phyloP scores from a whole-genome alignment of 768 basidiomycete genomes.

The Leccinum uliginosum region DNA sequence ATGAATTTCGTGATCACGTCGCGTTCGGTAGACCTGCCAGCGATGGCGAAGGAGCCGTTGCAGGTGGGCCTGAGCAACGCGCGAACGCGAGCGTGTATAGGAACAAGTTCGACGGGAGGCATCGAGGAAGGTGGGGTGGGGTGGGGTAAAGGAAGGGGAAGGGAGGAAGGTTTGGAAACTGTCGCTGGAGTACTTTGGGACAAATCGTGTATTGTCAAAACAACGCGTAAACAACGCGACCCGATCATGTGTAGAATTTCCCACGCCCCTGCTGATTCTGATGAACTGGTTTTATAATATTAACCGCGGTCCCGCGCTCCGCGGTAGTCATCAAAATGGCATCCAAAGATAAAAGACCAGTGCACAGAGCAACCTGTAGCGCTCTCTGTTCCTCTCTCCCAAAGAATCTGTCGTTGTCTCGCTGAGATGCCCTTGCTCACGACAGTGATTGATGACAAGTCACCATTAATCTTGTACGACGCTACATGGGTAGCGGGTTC shows the following conservation, averaged over 20 bases:
- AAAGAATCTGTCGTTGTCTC: not conserved
- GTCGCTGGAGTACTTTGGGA: slow-evolving; percentile 12
- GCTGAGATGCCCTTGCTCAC: slow-evolving; percentile 23
- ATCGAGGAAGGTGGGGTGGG: slow-evolving; percentile 60
- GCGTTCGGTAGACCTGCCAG: slow-evolving; percentile 68
- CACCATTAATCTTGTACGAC: slow-evolving; percentile 29
- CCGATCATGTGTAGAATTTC: slow-evolving; percentile 16
- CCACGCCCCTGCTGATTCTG: slow-evolving; percentile 3
- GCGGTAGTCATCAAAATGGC: not conserved
- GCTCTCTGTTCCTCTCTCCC: not conserved
- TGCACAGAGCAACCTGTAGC: not conserved
- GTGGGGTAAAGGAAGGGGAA: slow-evolving; percentile 33
- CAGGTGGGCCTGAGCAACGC: slow-evolving; percentile 70
- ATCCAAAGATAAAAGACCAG: not conserved
- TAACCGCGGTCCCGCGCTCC: too few species aligned
- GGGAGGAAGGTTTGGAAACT: slow-evolving; percentile 20
- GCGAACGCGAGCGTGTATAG: slow-evolving; percentile 58
- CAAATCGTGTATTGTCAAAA: slow-evolving; percentile 19
- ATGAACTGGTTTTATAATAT: too few species aligned
- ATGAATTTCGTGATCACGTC: slow-evolving; percentile 57
- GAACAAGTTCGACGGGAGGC: slow-evolving; percentile 42
- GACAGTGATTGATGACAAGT: slow-evolving; percentile 30
- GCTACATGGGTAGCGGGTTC: slow-evolving; percentile 20
- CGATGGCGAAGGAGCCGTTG: slow-evolving; percentile 49
- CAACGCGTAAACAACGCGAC: slow-evolving; percentile 25